A percentile compares a stretch with the other conserved stretches of the same genome.
Evolutionary conservation across 352 stramenopile genomes (phyloP).

Genomic region (Phytophthora hybrid): DNA sequence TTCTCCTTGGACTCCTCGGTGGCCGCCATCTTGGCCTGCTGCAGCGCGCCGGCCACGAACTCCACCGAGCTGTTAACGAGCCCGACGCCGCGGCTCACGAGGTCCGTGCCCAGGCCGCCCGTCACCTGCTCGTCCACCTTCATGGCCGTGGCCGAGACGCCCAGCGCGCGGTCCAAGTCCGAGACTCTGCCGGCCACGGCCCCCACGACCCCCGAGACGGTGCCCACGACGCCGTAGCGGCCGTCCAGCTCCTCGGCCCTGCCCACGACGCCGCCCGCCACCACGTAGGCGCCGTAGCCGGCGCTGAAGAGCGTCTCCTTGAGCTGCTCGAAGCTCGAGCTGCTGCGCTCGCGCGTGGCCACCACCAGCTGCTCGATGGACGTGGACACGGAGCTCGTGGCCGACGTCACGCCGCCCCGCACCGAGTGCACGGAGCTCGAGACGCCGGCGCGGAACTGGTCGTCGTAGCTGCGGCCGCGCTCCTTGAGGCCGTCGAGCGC

Average conservation of each 20-base stretch:
- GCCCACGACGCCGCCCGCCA: constrained; percentile 57
- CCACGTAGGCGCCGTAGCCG: constrained; percentile 61
- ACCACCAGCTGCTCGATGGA: constrained; percentile 78
- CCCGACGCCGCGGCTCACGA: constrained; percentile 54
- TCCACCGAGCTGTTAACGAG: constrained; percentile 77
- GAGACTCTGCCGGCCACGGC: constrained; percentile 63
- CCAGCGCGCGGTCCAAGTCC: constrained; percentile 63
- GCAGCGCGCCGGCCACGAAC: constrained; percentile 69
- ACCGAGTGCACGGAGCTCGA: constrained; percentile 53
- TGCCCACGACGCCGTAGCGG: constrained; percentile 60
- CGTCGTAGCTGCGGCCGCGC: constrained; percentile 71
- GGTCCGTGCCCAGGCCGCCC: constrained; percentile 68
- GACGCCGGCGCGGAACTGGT: constrained; percentile 61
- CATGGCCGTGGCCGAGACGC: constrained; percentile 70
- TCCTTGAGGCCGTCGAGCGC: constrained; percentile 68
- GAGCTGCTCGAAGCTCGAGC: constrained; percentile 70
- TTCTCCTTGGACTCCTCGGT: constrained; percentile 48
- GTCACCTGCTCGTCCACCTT: constrained; percentile 81
- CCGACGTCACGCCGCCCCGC: constrained; percentile 49
- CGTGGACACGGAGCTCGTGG: constrained; percentile 56
- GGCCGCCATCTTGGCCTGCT: constrained; percentile 71
- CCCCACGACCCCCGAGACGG: constrained; percentile 57
- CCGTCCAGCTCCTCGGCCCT: constrained; percentile 73
- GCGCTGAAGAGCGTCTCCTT: constrained; percentile 63
- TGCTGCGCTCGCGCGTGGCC: constrained; percentile 59